These are phyloP conservation scores for Aspergillus incahuasiensis DNA, from an alignment of 495 filamentous ascomycete species.

Conservation along the genomic window DNA sequence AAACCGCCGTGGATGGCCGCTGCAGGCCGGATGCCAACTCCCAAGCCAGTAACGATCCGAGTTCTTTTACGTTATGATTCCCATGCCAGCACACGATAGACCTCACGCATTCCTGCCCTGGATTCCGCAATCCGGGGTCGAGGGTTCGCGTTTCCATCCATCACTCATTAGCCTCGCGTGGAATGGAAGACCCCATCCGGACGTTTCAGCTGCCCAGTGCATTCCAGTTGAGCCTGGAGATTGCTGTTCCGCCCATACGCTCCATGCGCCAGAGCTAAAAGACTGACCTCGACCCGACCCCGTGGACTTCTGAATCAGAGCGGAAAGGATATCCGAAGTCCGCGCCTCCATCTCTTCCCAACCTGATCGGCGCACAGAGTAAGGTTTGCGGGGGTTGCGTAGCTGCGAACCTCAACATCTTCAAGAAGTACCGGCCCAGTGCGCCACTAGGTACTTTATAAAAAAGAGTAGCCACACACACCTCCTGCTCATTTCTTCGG, in stretches of 20 bases:
- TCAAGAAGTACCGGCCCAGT: too few species aligned
- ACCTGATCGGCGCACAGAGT: not conserved
- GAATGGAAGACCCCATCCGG: not conserved
- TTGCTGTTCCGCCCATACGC: not conserved
- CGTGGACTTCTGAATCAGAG: not conserved
- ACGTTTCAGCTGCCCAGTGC: not conserved
- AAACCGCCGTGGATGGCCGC: not conserved
- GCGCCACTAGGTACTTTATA: too few species aligned
- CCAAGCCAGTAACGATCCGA: not conserved
- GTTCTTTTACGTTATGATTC: not conserved
- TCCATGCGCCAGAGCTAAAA: too few species aligned
- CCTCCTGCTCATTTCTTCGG: too few species aligned
- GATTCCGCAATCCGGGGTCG: too few species aligned
- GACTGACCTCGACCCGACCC: too few species aligned
- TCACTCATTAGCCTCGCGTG: too few species aligned
- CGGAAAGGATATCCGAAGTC: not conserved
- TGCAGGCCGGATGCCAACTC: not conserved
- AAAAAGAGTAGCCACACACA: too few species aligned
- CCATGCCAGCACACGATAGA: not conserved
- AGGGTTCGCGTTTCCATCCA: too few species aligned
- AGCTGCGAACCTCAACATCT: not conserved
- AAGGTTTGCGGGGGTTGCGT: not conserved
- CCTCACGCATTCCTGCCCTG: not conserved
- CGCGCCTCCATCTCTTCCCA: not conserved
- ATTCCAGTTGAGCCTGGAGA: not conserved